Percentiles rank a stretch among this genome's conserved stretches.
phyloP scores from a whole-genome alignment of 2,329 filamentous ascomycete species.

The Diplocarpon rosae region DNA sequence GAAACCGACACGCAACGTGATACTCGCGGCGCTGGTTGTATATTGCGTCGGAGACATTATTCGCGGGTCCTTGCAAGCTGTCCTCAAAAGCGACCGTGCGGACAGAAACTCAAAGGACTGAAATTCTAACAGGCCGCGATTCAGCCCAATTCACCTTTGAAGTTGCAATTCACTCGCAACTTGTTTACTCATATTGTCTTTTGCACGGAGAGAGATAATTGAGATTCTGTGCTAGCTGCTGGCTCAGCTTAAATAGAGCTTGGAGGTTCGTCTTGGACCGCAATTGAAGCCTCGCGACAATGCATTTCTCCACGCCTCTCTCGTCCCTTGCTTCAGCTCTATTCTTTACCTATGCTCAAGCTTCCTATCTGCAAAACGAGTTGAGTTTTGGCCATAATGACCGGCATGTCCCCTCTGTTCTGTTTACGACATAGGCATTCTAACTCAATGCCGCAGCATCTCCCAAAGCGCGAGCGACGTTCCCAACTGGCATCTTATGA shows the following conservation, averaged over 20 bases:
- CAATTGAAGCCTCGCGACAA: slow-evolving; percentile 6
- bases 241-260: slow-evolving; percentile 2
- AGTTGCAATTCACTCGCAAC: background rate
- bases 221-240: background rate
- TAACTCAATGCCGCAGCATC: slow-evolving; percentile 18
- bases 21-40: slow-evolving; percentile 36
- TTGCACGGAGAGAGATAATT: background rate
- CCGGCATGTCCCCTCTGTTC: slow-evolving; percentile 19
- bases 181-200: background rate
- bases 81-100: slow-evolving; percentile 17
- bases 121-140: background rate
- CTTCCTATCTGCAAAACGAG: slow-evolving; percentile 25
- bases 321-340: slow-evolving; percentile 20
- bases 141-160: background rate
- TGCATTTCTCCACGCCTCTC: slow-evolving; percentile 17
- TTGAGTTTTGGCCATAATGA: slow-evolving; percentile 35
- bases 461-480: slow-evolving; percentile 24
- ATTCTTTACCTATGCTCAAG: slow-evolving; percentile 23
- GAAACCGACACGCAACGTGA: slow-evolving; percentile 38
- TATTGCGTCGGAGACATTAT: slow-evolving; percentile 30
- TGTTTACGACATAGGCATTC: background rate
- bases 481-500: slow-evolving; percentile 25
- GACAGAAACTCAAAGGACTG: slow-evolving; percentile 7
- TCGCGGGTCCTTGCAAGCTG: slow-evolving; percentile 24
- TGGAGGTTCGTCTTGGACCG: background rate